Conservation (phyloP, 192 early-diverging fungal genomes). For the Rhizophagus sp. region DNA sequence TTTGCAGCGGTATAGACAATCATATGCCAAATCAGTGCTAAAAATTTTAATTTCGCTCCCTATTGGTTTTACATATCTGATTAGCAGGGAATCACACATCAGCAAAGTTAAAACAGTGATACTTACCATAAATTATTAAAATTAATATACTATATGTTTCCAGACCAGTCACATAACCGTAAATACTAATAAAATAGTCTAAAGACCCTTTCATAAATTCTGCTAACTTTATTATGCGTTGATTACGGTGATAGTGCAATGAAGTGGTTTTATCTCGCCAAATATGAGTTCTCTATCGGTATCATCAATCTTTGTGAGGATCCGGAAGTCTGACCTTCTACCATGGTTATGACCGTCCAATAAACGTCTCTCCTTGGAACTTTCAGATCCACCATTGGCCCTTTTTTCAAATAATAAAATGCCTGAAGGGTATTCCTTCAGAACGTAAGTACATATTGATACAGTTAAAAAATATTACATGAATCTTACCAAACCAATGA, state of each 20-base stretch:
- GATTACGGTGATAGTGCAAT: background rate
- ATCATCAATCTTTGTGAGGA: conserved; percentile 14
- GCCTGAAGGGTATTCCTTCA: no score
- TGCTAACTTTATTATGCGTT: conserved; percentile 17
- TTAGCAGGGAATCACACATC: conserved; percentile 3
- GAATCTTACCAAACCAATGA: no score
- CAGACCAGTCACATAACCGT: background rate
- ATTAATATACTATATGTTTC: conserved; percentile 21
- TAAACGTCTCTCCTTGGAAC: conserved; percentile 15
- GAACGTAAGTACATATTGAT: no score
- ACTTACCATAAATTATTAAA: conserved; percentile 20
- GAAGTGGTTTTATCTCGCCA: conserved; percentile 9
- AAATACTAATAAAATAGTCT: background rate
- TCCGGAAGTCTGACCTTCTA: conserved; percentile 14
- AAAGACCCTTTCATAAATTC: conserved; percentile 19
- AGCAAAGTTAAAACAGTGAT: conserved; percentile 5
- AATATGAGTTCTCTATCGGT: background rate
- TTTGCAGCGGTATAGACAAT: background rate
- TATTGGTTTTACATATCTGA: background rate
- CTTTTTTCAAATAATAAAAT: background rate
- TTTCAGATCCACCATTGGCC: conserved; percentile 18
- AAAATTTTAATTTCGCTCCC: conserved; percentile 9
- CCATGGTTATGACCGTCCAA: conserved; percentile 12
- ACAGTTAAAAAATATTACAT: no score
- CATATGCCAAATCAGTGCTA: background rate